Percentiles rank a stretch among this genome's conserved stretches.
Evolutionary conservation across 495 filamentous ascomycete species (phyloP).

Genomic region (Penicillium samsonianum): DNA sequence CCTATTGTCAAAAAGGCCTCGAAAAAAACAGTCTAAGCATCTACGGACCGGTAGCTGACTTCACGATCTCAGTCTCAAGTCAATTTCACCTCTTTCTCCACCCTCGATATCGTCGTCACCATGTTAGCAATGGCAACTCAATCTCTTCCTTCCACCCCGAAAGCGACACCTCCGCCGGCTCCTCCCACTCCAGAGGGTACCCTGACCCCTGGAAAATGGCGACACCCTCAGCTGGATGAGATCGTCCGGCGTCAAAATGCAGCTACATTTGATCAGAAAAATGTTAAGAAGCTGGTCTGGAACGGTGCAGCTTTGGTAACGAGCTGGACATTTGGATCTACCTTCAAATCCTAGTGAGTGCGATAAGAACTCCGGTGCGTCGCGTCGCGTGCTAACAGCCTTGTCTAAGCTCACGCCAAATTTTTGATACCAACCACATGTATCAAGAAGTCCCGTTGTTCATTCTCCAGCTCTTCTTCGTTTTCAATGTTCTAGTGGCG

Average conservation of each 20-base stretch:
- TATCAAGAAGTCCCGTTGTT: slow-evolving; percentile 46
- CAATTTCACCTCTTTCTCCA: slow-evolving; percentile 1
- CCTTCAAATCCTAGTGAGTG: slow-evolving; percentile 43
- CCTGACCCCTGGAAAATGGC: slow-evolving; percentile 78
- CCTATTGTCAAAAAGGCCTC: not conserved
- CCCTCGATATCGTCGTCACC: not conserved
- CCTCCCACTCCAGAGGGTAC: slow-evolving; percentile 50
- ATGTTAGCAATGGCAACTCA: slow-evolving; percentile 39
- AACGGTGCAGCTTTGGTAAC: slow-evolving; percentile 60
- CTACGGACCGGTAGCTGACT: not conserved
- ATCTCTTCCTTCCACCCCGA: slow-evolving; percentile 61
- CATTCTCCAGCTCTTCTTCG: slow-evolving; percentile 57
- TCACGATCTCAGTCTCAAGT: slow-evolving; percentile 4
- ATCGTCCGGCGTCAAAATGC: slow-evolving; percentile 73
- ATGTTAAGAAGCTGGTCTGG: slow-evolving; percentile 63
- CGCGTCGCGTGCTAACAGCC: slow-evolving; percentile 8
- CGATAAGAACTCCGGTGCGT: not conserved
- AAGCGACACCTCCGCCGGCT: slow-evolving; percentile 50
- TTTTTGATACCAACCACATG: slow-evolving; percentile 23
- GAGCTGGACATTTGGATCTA: slow-evolving; percentile 42
- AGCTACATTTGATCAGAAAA: slow-evolving; percentile 69
- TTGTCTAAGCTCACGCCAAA: slow-evolving; percentile 26
- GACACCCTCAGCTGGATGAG: slow-evolving; percentile 78
- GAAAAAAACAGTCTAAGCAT: not conserved
- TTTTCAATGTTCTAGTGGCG: slow-evolving; percentile 66